These are phyloP conservation scores for Nicotiana attenuata DNA, from an alignment of 257 asterid species.

Conservation along the genomic window DNA sequence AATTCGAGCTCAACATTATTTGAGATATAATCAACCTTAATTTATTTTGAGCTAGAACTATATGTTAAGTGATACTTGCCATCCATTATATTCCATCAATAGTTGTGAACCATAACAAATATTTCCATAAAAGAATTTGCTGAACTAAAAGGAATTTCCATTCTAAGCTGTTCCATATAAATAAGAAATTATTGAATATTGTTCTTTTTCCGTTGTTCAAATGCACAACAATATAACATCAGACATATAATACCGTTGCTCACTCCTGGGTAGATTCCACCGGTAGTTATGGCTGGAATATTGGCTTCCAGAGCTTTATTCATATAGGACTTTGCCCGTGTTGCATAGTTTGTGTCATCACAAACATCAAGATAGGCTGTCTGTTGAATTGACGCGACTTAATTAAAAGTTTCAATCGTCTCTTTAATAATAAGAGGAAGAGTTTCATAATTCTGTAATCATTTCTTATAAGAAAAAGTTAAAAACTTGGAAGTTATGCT, in stretches of 20 bases:
- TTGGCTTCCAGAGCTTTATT: slow-evolving; percentile 59
- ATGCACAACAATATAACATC: slow-evolving; percentile 26
- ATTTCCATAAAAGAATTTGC: background rate
- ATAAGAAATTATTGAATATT: background rate
- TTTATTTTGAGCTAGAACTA: background rate
- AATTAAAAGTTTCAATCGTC: background rate
- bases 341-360: slow-evolving; percentile 77
- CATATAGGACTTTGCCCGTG: slow-evolving; percentile 78
- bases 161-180: background rate
- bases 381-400: slow-evolving; percentile 33
- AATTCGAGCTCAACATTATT: too few relatives aligned
- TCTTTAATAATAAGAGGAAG: background rate
- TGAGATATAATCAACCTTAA: too few relatives aligned
- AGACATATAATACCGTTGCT: slow-evolving; percentile 71
- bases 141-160: background rate
- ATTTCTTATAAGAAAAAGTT: background rate
- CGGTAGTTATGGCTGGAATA: slow-evolving; percentile 84
- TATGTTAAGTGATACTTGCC: background rate
- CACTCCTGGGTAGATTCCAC: slow-evolving; percentile 98
- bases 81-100: too few relatives aligned
- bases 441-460: slow-evolving; percentile 10
- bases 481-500: slow-evolving; percentile 9
- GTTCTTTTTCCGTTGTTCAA: slow-evolving; percentile 3
- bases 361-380: slow-evolving; percentile 91
- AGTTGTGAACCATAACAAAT: background rate